These are phyloP conservation scores for Tolypocladium endophyticum DNA, from an alignment of 2,329 filamentous ascomycete species.

Conservation along the genomic window DNA sequence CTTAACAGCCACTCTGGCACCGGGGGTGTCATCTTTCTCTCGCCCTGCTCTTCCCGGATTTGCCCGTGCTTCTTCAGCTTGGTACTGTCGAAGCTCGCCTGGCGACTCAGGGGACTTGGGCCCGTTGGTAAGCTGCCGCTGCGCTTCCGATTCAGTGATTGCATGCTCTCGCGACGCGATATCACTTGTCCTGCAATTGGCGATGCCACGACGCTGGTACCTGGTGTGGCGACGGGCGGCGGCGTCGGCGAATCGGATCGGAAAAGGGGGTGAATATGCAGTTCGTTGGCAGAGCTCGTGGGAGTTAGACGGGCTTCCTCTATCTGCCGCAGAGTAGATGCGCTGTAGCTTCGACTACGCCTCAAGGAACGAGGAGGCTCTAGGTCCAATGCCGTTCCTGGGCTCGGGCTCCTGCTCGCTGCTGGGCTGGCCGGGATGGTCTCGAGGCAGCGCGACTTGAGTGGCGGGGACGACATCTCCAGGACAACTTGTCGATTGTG, in stretches of 20 bases:
- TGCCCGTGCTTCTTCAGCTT: neutral
- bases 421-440: slow-evolving; percentile 60
- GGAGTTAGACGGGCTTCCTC: slow-evolving; percentile 13
- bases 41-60: slow-evolving; percentile 7
- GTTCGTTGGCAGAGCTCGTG: slow-evolving; percentile 35
- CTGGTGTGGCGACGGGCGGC: slow-evolving; percentile 54
- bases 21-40: slow-evolving; percentile 45
- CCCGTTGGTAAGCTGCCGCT: slow-evolving; percentile 42
- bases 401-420: slow-evolving; percentile 54
- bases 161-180: slow-evolving; percentile 38
- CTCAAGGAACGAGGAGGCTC: slow-evolving; percentile 33
- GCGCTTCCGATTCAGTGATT: slow-evolving; percentile 41
- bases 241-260: slow-evolving; percentile 60
- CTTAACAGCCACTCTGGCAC: slow-evolving; percentile 52
- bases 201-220: slow-evolving; percentile 61
- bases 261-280: slow-evolving; percentile 70
- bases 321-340: slow-evolving; percentile 20
- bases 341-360: slow-evolving; percentile 43
- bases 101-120: slow-evolving; percentile 36
- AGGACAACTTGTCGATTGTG: slow-evolving; percentile 49
- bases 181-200: slow-evolving; percentile 59
- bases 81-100: slow-evolving; percentile 33
- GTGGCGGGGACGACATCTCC: slow-evolving; percentile 33
- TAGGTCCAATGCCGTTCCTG: slow-evolving; percentile 48
- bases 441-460: slow-evolving; percentile 48